Base-by-base conservation (phyloP, 2,329 filamentous ascomycete genomes). In the Sporothrix inflata region DNA sequence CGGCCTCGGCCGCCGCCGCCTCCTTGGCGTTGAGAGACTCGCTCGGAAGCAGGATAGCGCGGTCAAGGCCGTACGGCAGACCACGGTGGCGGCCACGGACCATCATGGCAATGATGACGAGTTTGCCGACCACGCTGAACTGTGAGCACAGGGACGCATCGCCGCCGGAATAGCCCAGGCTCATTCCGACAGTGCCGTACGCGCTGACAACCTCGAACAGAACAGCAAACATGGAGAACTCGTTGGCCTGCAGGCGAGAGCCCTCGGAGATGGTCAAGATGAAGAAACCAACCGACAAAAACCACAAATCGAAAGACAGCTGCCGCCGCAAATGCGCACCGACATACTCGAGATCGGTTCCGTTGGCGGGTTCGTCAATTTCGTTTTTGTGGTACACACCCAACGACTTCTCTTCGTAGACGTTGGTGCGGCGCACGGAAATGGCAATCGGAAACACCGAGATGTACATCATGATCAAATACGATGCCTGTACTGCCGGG, bases 391-490 rank as follows among this genome's bases (percentile, higher is more conserved):
- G 84, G 78, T 92, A 94, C 40, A 97, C 89, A 5, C 93, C 93
- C 0, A 96, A 87, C 0, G 91, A 93, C 75, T 91, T 93, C 79
- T 98, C 95, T 81, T 98, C 95, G 83, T 98, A 98, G 2, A 98
- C 95, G 79, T 98, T 98, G 73, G 95, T 98, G 75, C 93, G 87
- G 70, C 95, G 94, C 77, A 98, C 92, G 7, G 93, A 96, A 77
- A 98, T 98, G 79, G 96, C 95, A 77, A 98, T 97, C 5, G 95
- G 95, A 77, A 97, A 97, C 73, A 98, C 93, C 72, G 94, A 97
- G 74, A 98, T 97, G 81, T 98, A 98, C 96, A 98, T 98, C 96
- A 98, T 98, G 81, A 98, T 91, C 81, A 98, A 85, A 83, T 98
- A 98, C 30, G 94, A 93, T 16, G 97, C 94, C 78, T 97, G 94